These are phyloP conservation scores for Spergularia bocconei DNA, from an alignment of 148 eudicot species.

Conservation along the genomic window DNA sequence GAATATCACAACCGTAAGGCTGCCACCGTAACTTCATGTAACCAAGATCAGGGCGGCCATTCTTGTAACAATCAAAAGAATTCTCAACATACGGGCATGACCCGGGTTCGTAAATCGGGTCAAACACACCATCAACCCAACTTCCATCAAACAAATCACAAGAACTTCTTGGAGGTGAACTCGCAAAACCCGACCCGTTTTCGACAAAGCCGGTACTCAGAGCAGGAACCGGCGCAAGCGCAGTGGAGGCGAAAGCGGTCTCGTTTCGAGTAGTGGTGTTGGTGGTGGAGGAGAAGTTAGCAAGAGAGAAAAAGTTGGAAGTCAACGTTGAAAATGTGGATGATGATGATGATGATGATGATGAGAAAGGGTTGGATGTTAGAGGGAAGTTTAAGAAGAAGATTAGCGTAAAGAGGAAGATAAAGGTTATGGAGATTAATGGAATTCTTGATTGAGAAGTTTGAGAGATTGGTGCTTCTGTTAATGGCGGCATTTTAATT, in stretches of 20 bases:
- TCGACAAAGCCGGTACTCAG: background rate
- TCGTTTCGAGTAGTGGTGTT: background rate
- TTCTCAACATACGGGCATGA: slow-evolving; percentile 53
- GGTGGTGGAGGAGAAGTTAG: background rate
- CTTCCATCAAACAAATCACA: slow-evolving; percentile 64
- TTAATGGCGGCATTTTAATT: slow-evolving; percentile 16
- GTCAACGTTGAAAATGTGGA: slow-evolving; percentile 2
- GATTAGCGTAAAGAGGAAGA: slow-evolving; percentile 28
- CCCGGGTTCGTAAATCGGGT: slow-evolving; percentile 52
- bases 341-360: slow-evolving; percentile 1
- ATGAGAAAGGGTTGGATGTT: background rate
- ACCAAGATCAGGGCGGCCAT: slow-evolving; percentile 49
- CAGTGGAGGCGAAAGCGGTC: background rate
- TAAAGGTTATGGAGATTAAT: slow-evolving; percentile 20
- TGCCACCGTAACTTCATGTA: slow-evolving; percentile 48
- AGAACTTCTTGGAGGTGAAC: slow-evolving; percentile 13
- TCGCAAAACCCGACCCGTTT: slow-evolving; percentile 11
- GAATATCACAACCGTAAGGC: slow-evolving; percentile 48
- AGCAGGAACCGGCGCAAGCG: background rate
- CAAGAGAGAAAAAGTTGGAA: background rate
- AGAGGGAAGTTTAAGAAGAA: slow-evolving; percentile 19
- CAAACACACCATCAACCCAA: slow-evolving; percentile 46
- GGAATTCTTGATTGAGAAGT: slow-evolving; percentile 18
- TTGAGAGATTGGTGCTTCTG: slow-evolving; percentile 11
- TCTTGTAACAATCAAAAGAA: slow-evolving; percentile 54